Base-by-base conservation (phyloP, 192 early-diverging fungal species). In the Backusella mclennaniae region DNA sequence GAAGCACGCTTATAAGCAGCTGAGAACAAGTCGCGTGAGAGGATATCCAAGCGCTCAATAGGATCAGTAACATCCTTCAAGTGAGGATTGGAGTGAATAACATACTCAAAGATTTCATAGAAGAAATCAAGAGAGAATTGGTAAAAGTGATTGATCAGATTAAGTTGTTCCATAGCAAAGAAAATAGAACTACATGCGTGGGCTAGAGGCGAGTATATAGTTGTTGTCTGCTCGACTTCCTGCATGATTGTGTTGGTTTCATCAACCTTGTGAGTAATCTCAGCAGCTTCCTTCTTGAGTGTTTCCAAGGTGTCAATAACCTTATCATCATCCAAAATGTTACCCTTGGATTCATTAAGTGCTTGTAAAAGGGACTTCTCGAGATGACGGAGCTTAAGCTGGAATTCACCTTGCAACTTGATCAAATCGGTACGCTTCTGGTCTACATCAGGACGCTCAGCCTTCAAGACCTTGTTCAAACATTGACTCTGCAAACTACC, bases 61-160 rank as follows among this genome's bases (percentile, higher is more conserved):
- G 88, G 86, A 78, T 96, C 98, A 26, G 84, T 82, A 31, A 92
- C 74, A 21, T 85, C 85, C 33, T 86, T 83, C 66, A 95, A 83
- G 56, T 90, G 82, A 35, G 91, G 85, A 84, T 97, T 88, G 35
- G 89, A 84, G 79, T 95, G 92, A 12, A 99, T 87, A 0, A 96
- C 91, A 70, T 81, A 89, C 76, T 93, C 84, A 87, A 99, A 99
- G 52, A 99, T 96, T 67, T 92, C 89, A 67, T 94, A 89, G 85
- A 99, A 99, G 84, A 96, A 99, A 80, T 94, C 95, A 35, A 99
- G 90, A 26, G 98, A 98, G 86, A 99, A 98, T 86, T 98, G 97
- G 84, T 99, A 99, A 85, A 98, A 99, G 79, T 94, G 91, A 76
- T 99, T 88, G 56, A 99, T 80, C 46, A 88, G 82, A 69, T 92